phyloP scores from a whole-genome alignment of 148 eudicot genomes.

The Vaccinium macrocarpon region DNA sequence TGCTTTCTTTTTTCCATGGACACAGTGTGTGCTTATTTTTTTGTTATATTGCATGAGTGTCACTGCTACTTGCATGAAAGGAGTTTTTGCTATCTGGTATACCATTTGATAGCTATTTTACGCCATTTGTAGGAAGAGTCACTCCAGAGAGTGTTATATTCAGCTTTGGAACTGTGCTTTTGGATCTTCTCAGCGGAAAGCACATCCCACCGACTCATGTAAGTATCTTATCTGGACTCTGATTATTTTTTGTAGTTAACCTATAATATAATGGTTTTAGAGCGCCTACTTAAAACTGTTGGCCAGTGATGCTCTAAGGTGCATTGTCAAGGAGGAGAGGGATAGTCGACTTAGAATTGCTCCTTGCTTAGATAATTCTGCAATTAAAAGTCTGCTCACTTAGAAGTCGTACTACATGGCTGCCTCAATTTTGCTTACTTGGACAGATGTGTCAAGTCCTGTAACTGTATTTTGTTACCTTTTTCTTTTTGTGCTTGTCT shows the following conservation, averaged over 20 bases:
- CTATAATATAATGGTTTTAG: background rate
- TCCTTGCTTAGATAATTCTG: conserved; percentile 7
- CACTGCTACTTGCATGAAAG: background rate
- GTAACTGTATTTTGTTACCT: background rate
- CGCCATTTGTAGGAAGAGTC: conserved; percentile 57
- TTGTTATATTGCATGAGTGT: background rate
- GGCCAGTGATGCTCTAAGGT: background rate
- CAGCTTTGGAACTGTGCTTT: conserved; percentile 83
- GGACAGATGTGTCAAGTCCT: background rate
- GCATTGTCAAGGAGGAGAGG: background rate
- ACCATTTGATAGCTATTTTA: background rate
- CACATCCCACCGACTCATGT: conserved; percentile 93
- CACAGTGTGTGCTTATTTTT: background rate
- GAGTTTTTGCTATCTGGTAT: background rate
- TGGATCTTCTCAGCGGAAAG: conserved; percentile 91
- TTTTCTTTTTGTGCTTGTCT: background rate
- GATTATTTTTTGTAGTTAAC: background rate
- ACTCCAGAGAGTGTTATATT: conserved; percentile 79
- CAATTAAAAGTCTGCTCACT: background rate
- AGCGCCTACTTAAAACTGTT: background rate
- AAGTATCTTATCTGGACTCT: conserved; percentile 25
- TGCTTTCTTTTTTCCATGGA: background rate
- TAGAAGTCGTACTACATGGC: background rate
- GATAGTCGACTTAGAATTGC: background rate
- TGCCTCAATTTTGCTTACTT: background rate